Percentiles rank a stretch among this genome's conserved stretches.
phyloP scores from a whole-genome alignment of 129 eudicot species.

The Cynara cardunculus region DNA sequence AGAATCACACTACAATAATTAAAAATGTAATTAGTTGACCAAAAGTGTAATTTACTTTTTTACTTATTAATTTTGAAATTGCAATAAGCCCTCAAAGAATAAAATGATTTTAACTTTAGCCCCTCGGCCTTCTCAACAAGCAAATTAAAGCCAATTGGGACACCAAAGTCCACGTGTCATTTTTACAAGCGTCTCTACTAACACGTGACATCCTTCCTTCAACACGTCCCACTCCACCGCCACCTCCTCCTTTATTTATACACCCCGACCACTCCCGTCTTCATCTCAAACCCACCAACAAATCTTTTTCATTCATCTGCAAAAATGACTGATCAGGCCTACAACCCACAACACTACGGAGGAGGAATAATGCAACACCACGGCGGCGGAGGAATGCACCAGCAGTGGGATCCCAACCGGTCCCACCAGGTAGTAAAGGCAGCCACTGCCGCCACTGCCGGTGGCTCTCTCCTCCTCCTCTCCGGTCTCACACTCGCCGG shows the following conservation, averaged over 20 bases:
- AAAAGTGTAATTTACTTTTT: too few species aligned
- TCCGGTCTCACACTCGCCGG: slow-evolving; percentile 56
- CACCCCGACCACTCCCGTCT: background rate
- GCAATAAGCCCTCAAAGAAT: background rate
- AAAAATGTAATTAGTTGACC: too few species aligned
- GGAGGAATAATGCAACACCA: background rate
- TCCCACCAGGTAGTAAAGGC: slow-evolving; percentile 63
- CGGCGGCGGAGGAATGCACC: background rate
- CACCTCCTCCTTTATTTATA: slow-evolving; percentile 16
- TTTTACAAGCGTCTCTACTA: slow-evolving; percentile 9
- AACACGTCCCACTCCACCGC: slow-evolving; percentile 44
- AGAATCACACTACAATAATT: too few species aligned
- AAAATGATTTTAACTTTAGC: background rate
- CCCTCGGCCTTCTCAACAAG: background rate
- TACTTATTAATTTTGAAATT: background rate
- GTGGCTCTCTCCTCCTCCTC: slow-evolving; percentile 46
- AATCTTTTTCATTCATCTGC: background rate
- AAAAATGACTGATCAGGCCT: slow-evolving; percentile 38
- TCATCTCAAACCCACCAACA: background rate
- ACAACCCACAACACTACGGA: slow-evolving; percentile 18
- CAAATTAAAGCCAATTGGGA: slow-evolving; percentile 15
- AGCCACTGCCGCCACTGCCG: slow-evolving; percentile 44
- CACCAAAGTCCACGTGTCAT: slow-evolving; percentile 34
- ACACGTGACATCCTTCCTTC: slow-evolving; percentile 38
- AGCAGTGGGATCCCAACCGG: background rate